Conservation (phyloP, 2,329 filamentous ascomycete genomes). For the Daldinia sp. region DNA sequence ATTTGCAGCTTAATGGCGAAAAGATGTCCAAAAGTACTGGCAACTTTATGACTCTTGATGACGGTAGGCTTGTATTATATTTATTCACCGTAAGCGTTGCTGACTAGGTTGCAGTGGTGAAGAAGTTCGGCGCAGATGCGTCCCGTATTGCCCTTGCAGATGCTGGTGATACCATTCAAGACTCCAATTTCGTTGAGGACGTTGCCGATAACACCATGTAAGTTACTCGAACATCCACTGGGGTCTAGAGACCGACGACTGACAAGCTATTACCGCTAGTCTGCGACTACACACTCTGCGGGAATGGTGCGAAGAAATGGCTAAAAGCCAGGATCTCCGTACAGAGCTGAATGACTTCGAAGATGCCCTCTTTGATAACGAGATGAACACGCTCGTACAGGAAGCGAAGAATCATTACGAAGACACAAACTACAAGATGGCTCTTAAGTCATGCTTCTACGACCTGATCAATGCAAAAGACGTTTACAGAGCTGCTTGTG, state of each 20-base stretch:
- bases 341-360: constrained; percentile 82
- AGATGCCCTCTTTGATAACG: constrained; percentile 92
- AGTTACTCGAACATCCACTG: background rate
- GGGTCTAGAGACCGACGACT: background rate
- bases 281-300: constrained; percentile 82
- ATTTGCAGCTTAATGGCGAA: constrained; percentile 93
- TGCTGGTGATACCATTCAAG: constrained; percentile 91
- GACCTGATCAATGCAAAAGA: constrained; percentile 91
- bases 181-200: constrained; percentile 97
- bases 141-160: constrained; percentile 92
- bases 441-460: constrained; percentile 88
- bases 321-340: constrained; percentile 79
- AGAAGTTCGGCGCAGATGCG: constrained; percentile 95
- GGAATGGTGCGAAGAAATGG: constrained; percentile 92
- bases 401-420: constrained; percentile 85
- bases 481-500: constrained; percentile 87
- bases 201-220: constrained; percentile 86
- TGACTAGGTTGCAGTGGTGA: constrained; percentile 62
- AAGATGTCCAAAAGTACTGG: constrained; percentile 99
- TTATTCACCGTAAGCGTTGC: constrained; percentile 44
- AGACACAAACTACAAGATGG: constrained; percentile 84
- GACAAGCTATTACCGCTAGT: constrained; percentile 14
- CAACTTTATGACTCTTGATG: constrained; percentile 93
- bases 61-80: constrained; percentile 54
- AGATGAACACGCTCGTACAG: constrained; percentile 85